Conservation (phyloP, 805 yeast genomes). For the Ogataea pini region DNA sequence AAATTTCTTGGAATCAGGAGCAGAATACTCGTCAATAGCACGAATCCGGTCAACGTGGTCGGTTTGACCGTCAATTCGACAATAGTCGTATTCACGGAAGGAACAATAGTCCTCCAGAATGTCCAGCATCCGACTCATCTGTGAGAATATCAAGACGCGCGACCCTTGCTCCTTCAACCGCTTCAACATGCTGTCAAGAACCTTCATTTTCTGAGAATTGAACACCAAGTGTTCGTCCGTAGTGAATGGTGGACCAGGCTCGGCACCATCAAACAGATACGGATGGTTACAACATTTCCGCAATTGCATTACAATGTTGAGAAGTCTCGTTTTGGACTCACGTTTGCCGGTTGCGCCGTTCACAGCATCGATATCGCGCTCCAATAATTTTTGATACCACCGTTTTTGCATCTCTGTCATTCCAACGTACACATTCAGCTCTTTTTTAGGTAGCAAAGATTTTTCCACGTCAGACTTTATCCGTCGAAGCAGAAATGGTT, state of each 20-base stretch:
- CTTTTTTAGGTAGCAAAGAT: conserved; percentile 72
- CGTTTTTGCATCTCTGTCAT: conserved; percentile 78
- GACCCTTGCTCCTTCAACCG: conserved; percentile 69
- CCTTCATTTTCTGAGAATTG: conserved; percentile 71
- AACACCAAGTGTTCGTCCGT: conserved; percentile 80
- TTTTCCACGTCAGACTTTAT: conserved; percentile 81
- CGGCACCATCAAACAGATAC: conserved; percentile 82
- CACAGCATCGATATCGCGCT: conserved; percentile 81
- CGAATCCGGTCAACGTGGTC: conserved; percentile 74
- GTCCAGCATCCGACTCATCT: conserved; percentile 81
- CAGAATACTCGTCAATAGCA: conserved; percentile 78
- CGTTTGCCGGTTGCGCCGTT: conserved; percentile 77
- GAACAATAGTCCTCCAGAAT: conserved; percentile 77
- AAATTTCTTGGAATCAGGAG: conserved; percentile 71
- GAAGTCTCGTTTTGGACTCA: conserved; percentile 72
- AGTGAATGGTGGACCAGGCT: conserved; percentile 86
- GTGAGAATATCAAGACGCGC: conserved; percentile 76
- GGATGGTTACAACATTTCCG: conserved; percentile 88
- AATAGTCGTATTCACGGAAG: conserved; percentile 67
- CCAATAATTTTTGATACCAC: conserved; percentile 76
- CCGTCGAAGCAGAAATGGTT: conserved; percentile 75
- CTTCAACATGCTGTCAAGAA: conserved; percentile 65
- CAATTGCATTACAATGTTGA: conserved; percentile 82
- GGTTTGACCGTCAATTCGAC: conserved; percentile 83
- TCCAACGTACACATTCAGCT: conserved; percentile 68